These are phyloP conservation scores for Coniochaeta sp. DNA, from an alignment of 2,329 filamentous ascomycete genomes.

Conservation along the genomic window DNA sequence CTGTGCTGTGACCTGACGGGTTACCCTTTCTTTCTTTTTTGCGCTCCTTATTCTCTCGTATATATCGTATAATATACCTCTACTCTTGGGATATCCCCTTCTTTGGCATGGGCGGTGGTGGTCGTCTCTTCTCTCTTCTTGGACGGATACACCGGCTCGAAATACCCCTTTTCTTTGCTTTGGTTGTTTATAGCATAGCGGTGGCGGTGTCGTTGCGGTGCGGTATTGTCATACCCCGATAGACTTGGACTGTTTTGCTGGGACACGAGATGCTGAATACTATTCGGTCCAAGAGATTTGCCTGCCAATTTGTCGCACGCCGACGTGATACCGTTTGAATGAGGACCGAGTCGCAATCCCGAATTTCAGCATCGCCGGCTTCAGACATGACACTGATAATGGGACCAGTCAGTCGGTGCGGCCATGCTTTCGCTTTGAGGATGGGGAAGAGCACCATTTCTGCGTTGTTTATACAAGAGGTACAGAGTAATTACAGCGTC, in stretches of 20 bases:
- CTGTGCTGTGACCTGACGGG: too few species aligned
- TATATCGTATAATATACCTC: background rate
- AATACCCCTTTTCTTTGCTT: background rate
- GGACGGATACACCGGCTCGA: background rate
- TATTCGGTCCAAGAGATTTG: too few species aligned
- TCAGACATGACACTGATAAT: too few species aligned
- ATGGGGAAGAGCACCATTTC: background rate
- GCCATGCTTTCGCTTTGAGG: too few species aligned
- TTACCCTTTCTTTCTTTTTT: background rate
- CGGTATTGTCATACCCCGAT: background rate
- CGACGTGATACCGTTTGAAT: too few species aligned
- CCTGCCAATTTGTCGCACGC: too few species aligned
- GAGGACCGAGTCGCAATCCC: too few species aligned
- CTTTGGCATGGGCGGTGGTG: background rate
- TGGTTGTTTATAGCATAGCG: background rate
- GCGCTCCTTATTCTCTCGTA: too few species aligned
- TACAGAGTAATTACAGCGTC: background rate
- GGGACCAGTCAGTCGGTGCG: too few species aligned
- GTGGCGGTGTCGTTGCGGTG: too few species aligned
- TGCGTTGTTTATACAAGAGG: conserved; percentile 4
- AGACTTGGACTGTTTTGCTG: background rate
- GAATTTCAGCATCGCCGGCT: too few species aligned
- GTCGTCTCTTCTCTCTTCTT: background rate
- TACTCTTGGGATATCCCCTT: background rate
- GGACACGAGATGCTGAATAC: background rate